Percentiles rank a stretch among this genome's conserved stretches.
phyloP scores from a whole-genome alignment of 2,329 filamentous ascomycete species.

The Exophiala aquamarina region DNA sequence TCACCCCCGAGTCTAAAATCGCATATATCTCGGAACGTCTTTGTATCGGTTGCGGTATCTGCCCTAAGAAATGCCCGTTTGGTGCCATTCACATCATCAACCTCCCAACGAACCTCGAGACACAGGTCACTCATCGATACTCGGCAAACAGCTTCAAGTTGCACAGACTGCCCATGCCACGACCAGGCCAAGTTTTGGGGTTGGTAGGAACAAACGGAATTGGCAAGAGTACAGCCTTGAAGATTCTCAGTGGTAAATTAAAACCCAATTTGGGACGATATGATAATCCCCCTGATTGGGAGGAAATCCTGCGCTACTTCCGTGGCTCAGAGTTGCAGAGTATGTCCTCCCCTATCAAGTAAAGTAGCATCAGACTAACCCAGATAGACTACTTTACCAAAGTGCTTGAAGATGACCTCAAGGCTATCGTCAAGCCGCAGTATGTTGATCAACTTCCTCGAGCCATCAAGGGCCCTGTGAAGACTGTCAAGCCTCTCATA shows the following conservation, averaged over 20 bases:
- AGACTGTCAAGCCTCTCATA: conserved; percentile 77
- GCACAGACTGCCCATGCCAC: conserved; percentile 91
- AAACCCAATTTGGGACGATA: conserved; percentile 96
- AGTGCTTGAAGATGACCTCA: conserved; percentile 92
- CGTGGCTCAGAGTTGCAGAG: conserved; percentile 96
- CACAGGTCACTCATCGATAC: conserved; percentile 96
- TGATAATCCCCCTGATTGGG: conserved; percentile 97
- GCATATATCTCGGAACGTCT: conserved; percentile 96
- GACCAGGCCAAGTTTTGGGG: conserved; percentile 91
- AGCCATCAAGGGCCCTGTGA: conserved; percentile 79
- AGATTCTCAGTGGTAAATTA: conserved; percentile 96
- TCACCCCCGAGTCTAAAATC: conserved; percentile 81
- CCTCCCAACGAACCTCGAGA: conserved; percentile 97
- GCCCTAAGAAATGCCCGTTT: conserved; percentile 98
- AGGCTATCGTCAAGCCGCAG: conserved; percentile 98
- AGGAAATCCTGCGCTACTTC: conserved; percentile 98
- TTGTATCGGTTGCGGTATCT: conserved; percentile 99
- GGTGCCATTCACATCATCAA: conserved; percentile 99
- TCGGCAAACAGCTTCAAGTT: conserved; percentile 99
- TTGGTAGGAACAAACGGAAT: conserved; percentile 99
- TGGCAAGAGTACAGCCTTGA: conserved; percentile 98
- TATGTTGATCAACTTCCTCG: conserved; percentile 98
- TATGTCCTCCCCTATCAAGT: conserved; percentile 47
- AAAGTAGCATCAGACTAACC: conserved; percentile 25
- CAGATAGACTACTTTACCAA: conserved; percentile 92